A percentile compares a stretch with the other conserved stretches of the same genome.
phyloP scores from a whole-genome alignment of 129 eudicot genomes.

The Centella asiatica region DNA sequence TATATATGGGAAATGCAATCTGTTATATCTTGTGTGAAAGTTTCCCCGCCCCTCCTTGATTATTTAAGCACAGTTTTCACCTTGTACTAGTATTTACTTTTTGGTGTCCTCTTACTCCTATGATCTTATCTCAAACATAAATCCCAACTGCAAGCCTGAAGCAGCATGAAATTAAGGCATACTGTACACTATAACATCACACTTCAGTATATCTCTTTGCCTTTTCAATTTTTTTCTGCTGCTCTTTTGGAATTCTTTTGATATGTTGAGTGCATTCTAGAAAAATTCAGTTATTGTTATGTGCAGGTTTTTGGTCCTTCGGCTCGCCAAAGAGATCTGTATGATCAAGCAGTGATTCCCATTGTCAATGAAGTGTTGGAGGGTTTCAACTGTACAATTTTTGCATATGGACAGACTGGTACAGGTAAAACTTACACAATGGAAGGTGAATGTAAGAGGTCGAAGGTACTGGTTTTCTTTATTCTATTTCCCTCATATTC shows the following conservation, averaged over 20 bases:
- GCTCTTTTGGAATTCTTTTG: background rate
- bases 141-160: too few relatives aligned
- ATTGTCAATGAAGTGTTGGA: conserved; percentile 93
- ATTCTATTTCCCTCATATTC: background rate
- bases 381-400: conserved; percentile 93
- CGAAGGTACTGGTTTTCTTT: conserved; percentile 42
- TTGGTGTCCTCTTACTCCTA: too few relatives aligned
- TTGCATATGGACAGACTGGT: conserved; percentile 98
- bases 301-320: conserved; percentile 88
- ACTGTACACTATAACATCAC: too few relatives aligned
- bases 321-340: conserved; percentile 75
- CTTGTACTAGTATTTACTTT: too few relatives aligned
- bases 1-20: too few relatives aligned
- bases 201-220: too few relatives aligned
- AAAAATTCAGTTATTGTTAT: background rate
- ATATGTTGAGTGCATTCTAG: background rate
- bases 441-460: conserved; percentile 95
- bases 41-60: too few relatives aligned
- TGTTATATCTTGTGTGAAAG: too few relatives aligned
- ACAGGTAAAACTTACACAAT: conserved; percentile 96
- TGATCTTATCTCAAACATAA: too few relatives aligned
- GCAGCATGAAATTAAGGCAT: too few relatives aligned
- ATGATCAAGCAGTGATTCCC: conserved; percentile 87
- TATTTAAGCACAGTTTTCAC: too few relatives aligned
- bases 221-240: background rate